phyloP scores from a whole-genome alignment of 148 eudicot species.

The Vaccinium darrowii region DNA sequence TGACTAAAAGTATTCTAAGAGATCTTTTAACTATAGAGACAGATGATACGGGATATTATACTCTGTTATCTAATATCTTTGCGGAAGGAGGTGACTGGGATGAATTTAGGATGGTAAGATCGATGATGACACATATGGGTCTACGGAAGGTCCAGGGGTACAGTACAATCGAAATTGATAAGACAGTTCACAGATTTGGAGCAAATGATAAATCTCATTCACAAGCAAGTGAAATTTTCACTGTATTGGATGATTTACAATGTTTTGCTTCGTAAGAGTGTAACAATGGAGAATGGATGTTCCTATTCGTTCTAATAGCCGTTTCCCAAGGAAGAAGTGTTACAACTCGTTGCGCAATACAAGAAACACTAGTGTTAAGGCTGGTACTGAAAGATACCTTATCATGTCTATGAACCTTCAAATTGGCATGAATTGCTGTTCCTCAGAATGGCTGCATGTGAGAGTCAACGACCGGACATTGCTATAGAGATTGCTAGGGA shows the following conservation, averaged over 20 bases:
- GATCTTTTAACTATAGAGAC: conserved; percentile 27
- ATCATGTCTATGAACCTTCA: background rate
- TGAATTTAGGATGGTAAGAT: conserved; percentile 38
- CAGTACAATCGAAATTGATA: conserved; percentile 41
- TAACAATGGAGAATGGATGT: background rate
- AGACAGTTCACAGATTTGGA: conserved; percentile 18
- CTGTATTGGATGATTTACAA: background rate
- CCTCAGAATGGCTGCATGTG: background rate
- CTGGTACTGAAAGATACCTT: background rate
- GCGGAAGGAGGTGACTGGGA: conserved; percentile 60
- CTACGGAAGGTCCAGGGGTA: conserved; percentile 41
- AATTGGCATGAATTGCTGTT: background rate
- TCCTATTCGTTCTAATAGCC: background rate
- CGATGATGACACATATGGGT: conserved; percentile 34
- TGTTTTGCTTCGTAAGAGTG: background rate
- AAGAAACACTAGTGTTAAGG: background rate
- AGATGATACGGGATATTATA: conserved; percentile 56
- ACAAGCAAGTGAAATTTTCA: conserved; percentile 12
- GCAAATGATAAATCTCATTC: conserved; percentile 15
- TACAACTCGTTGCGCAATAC: background rate
- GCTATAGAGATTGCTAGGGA: background rate
- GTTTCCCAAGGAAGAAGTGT: background rate
- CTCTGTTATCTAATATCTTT: conserved; percentile 48
- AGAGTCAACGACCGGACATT: background rate
- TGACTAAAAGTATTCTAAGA: conserved; percentile 34